These are phyloP conservation scores for Termitomyces sp. DNA, from an alignment of 768 basidiomycete species.

Conservation along the genomic window DNA sequence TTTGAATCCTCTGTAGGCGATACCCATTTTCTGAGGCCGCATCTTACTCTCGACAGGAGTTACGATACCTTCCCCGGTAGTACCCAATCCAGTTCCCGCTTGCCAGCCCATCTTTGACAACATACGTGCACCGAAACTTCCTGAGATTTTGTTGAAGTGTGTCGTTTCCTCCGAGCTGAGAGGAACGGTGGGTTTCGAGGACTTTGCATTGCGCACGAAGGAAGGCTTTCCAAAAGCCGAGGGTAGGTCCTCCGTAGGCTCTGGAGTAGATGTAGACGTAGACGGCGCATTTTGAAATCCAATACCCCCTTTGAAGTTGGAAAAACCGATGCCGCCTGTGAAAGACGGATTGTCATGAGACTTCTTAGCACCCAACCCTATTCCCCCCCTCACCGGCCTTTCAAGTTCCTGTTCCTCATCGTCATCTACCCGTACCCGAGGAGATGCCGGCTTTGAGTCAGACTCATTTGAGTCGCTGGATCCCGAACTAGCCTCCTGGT, in stretches of 20 bases:
- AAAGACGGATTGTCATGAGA: neutral
- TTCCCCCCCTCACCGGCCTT: constrained; percentile 37
- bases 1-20: constrained; percentile 81
- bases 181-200: constrained; percentile 42
- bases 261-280: constrained; percentile 11
- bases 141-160: constrained; percentile 80
- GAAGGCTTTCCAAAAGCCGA: constrained; percentile 35
- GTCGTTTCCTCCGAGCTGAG: constrained; percentile 61
- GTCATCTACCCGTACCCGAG: constrained; percentile 47
- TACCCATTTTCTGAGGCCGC: constrained; percentile 81
- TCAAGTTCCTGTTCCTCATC: constrained; percentile 33
- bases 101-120: constrained; percentile 96
- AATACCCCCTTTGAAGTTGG: constrained; percentile 34
- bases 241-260: constrained; percentile 26
- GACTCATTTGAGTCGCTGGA: constrained; percentile 43
- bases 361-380: constrained; percentile 27
- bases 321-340: constrained; percentile 25
- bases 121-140: constrained; percentile 82
- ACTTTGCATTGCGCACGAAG: constrained; percentile 47
- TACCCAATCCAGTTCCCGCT: constrained; percentile 73
- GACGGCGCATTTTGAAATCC: constrained; percentile 19
- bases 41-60: constrained; percentile 82
- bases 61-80: constrained; percentile 75
- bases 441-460: constrained; percentile 43
- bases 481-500: neutral